These are phyloP conservation scores for Alternaria alternata DNA, from an alignment of 2,329 filamentous ascomycete genomes.

Conservation along the genomic window DNA sequence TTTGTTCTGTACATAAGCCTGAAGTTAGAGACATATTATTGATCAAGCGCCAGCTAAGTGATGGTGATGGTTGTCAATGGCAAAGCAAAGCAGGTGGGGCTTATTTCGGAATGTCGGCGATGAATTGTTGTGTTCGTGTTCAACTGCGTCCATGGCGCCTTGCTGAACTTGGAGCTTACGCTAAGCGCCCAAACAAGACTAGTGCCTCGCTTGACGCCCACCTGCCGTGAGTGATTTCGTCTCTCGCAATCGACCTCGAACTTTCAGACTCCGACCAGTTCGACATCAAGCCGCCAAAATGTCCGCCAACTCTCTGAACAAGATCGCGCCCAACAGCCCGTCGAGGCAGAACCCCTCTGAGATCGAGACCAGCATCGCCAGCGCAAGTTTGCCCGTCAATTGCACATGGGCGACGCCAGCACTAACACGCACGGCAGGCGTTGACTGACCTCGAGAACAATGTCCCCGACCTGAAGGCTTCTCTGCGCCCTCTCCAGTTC, in stretches of 20 bases:
- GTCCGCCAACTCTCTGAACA: constrained; percentile 77
- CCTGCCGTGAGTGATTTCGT: constrained; percentile 7
- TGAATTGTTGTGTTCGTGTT: not conserved
- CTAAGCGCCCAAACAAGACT: constrained; percentile 1
- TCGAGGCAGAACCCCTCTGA: constrained; percentile 96
- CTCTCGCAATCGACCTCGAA: constrained; percentile 5
- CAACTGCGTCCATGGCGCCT: not conserved
- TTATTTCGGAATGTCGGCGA: not conserved
- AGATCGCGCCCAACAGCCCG: constrained; percentile 97
- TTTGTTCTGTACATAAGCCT: not conserved
- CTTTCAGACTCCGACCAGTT: constrained; percentile 37
- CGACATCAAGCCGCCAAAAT: constrained; percentile 61
- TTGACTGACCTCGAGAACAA: constrained; percentile 99
- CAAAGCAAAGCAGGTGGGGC: not conserved
- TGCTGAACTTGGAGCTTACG: not conserved
- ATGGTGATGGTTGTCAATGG: not conserved
- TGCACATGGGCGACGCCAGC: constrained; percentile 9
- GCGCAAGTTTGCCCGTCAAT: constrained; percentile 65
- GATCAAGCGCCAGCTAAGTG: not conserved
- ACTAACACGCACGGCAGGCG: constrained; percentile 54
- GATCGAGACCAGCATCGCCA: constrained; percentile 96
- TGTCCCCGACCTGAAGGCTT: constrained; percentile 95
- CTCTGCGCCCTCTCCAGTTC: constrained; percentile 97
- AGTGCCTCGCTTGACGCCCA: constrained; percentile 15
- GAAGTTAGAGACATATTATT: not conserved